A percentile compares a stretch with the other conserved stretches of the same genome.
These are phyloP conservation scores for Fraxinus ornus DNA, from an alignment of 305 asterid species.

Conservation along the genomic window DNA sequence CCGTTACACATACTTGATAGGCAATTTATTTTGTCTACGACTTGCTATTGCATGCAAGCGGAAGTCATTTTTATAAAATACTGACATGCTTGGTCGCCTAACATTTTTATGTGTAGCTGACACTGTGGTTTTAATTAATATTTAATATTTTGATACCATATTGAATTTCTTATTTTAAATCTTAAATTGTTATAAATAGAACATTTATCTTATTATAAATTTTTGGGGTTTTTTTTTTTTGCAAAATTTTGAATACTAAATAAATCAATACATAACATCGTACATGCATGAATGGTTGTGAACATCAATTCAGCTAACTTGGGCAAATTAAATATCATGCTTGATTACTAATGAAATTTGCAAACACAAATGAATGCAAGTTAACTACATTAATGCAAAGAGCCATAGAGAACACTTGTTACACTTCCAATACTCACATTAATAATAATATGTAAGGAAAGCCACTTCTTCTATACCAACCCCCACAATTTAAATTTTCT, in stretches of 20 bases:
- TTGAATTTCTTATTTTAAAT: background rate
- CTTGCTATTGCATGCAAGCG: background rate
- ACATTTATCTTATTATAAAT: background rate
- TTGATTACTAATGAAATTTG: background rate
- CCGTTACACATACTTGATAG: background rate
- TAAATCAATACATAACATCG: background rate
- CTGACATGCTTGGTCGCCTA: background rate
- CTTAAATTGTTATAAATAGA: background rate
- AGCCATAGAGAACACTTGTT: conserved; percentile 20
- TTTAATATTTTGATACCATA: background rate
- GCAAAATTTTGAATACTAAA: background rate
- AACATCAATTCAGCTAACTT: background rate
- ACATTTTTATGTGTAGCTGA: background rate
- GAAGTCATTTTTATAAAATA: background rate
- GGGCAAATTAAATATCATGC: background rate
- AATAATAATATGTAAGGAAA: conserved; percentile 10
- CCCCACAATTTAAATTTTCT: conserved; percentile 35
- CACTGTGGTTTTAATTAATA: background rate
- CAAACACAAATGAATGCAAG: background rate
- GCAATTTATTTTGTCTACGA: background rate
- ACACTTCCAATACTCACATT: conserved; percentile 20
- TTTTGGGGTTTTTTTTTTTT: too few species aligned
- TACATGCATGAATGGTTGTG: background rate
- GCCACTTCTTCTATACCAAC: conserved; percentile 40
- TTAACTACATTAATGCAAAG: background rate